Evolutionary conservation across 768 basidiomycete species (phyloP).

Genomic region (Austroboletus eburneus): DNA sequence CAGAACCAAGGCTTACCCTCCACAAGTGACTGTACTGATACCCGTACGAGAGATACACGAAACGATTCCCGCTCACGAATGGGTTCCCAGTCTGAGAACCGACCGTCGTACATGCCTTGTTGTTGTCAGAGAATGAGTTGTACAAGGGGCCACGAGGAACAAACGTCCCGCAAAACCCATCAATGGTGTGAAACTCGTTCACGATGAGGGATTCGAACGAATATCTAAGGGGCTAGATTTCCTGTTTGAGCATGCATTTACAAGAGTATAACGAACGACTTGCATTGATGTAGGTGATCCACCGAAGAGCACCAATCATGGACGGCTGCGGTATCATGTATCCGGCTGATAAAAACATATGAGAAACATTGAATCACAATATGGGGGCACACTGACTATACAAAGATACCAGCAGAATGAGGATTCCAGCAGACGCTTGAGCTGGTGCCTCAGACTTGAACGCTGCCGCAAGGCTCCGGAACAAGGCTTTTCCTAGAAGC

Average conservation of each 20-base stretch:
- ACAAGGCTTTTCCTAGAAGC: slow-evolving; percentile 71
- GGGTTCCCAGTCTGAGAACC: slow-evolving; percentile 60
- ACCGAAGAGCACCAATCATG: slow-evolving; percentile 66
- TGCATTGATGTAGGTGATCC: slow-evolving; percentile 65
- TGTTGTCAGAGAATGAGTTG: slow-evolving; percentile 46
- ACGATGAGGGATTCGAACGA: slow-evolving; percentile 67
- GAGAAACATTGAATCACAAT: background rate
- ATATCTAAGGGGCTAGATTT: slow-evolving; percentile 50
- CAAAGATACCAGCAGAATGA: slow-evolving; percentile 53
- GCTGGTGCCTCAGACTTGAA: slow-evolving; percentile 59
- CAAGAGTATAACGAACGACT: slow-evolving; percentile 32
- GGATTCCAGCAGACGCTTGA: slow-evolving; percentile 53
- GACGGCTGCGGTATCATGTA: slow-evolving; percentile 56
- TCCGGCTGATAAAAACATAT: slow-evolving; percentile 30
- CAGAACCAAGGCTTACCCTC: slow-evolving; percentile 31
- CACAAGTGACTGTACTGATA: slow-evolving; percentile 47
- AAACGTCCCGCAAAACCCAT: slow-evolving; percentile 56
- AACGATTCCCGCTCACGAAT: slow-evolving; percentile 59
- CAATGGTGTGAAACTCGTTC: slow-evolving; percentile 76
- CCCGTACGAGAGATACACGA: slow-evolving; percentile 41
- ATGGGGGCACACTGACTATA: slow-evolving; percentile 23
- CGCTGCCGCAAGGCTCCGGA: slow-evolving; percentile 60
- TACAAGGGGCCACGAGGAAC: slow-evolving; percentile 65
- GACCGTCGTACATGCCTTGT: slow-evolving; percentile 74
- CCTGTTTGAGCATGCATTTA: background rate